phyloP scores from a whole-genome alignment of 208 protist species.

The Entamoeba histolytica region DNA sequence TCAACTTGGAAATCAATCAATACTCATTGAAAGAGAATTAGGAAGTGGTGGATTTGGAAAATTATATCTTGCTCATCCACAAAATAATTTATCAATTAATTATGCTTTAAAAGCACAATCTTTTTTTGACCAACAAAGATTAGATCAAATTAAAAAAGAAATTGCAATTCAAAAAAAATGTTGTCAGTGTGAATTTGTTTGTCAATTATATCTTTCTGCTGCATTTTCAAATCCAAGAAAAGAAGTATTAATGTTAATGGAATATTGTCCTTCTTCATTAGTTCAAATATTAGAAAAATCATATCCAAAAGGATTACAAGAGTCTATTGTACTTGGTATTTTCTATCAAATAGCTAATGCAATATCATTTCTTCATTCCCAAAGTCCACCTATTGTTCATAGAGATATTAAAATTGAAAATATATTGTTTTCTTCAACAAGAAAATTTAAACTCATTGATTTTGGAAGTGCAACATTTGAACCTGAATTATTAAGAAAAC shows the following conservation, averaged over 20 bases:
- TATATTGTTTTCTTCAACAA: background rate
- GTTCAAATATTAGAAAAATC: background rate
- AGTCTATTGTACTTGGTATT: background rate
- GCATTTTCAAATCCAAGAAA: background rate
- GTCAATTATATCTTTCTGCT: background rate
- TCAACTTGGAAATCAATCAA: background rate
- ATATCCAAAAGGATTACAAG: background rate
- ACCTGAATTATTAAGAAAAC: background rate
- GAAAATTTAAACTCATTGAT: constrained; percentile 14
- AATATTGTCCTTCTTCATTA: background rate
- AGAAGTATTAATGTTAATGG: background rate
- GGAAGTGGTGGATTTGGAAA: background rate
- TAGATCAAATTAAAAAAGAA: background rate
- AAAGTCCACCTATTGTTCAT: background rate
- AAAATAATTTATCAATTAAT: background rate
- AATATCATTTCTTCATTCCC: background rate
- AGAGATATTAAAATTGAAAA: constrained; percentile 16
- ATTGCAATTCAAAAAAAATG: background rate
- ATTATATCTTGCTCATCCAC: background rate
- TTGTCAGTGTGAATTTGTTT: background rate
- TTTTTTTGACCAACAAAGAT: background rate
- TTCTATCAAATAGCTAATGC: background rate
- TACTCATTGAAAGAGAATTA: background rate
- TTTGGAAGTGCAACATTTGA: constrained; percentile 12
- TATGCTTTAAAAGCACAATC: background rate